Conservation (phyloP, 2,329 filamentous ascomycete species). For the Diaporthe sp. region DNA sequence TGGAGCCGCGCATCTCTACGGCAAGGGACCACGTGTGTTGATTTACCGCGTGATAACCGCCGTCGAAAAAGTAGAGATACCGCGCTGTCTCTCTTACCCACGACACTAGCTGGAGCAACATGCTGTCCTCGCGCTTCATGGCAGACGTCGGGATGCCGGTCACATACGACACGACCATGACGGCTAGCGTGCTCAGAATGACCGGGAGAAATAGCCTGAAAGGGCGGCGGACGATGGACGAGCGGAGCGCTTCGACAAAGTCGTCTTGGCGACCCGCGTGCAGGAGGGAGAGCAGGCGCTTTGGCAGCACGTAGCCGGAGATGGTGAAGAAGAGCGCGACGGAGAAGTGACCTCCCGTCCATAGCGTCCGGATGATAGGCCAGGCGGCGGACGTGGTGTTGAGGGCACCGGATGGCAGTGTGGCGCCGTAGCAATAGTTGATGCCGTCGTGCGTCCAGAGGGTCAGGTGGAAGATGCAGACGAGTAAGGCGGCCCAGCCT, state of each 20-base stretch:
- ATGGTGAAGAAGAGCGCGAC: constrained; percentile 34
- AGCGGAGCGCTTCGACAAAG: constrained; percentile 26
- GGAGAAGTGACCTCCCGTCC: constrained; percentile 31
- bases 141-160: constrained; percentile 25
- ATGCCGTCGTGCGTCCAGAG: constrained; percentile 31
- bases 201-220: constrained; percentile 31
- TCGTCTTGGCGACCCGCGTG: constrained; percentile 31
- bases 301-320: constrained; percentile 43
- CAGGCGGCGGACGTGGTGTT: constrained; percentile 24
- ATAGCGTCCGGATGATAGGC: constrained; percentile 27
- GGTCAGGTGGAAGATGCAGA: constrained; percentile 31
- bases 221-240: constrained; percentile 29
- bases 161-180: constrained; percentile 17
- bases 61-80: constrained; percentile 36
- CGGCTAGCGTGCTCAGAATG: constrained; percentile 21
- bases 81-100: constrained; percentile 25
- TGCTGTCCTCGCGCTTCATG: constrained; percentile 15
- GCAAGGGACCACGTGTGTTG: constrained; percentile 39
- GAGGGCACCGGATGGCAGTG: neutral
- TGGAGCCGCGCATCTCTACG: constrained; percentile 37
- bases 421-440: constrained; percentile 31
- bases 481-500: constrained; percentile 34
- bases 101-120: constrained; percentile 16
- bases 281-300: constrained; percentile 25
- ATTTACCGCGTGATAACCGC: constrained; percentile 31